Evolutionary conservation across 768 basidiomycete species (phyloP), one percentile per base, ranked within the genome.

Genomic region (Pulveroboletus sp.): DNA sequence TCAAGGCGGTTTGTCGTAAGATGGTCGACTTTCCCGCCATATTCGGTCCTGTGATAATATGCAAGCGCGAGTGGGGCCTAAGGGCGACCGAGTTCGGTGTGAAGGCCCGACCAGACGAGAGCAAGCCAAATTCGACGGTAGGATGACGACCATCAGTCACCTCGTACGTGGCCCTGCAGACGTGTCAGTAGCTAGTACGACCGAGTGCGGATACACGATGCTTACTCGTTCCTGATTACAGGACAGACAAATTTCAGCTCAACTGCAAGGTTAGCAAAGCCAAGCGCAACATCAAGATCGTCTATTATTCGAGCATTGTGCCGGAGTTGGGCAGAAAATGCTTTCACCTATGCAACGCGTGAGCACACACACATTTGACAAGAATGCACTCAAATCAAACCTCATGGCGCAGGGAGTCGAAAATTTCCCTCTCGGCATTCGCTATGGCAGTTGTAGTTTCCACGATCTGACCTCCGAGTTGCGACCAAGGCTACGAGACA

Each of bases 21-120:
- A 91, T 76, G 0, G 95, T 97, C 3, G 92, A 94, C 69, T 99
- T 99, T 46, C 89, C 89, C 6, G 87, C 91, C 90, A 93, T 94
- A 60, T 96, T 97, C 0, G 95, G 94, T 0, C 94, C 94, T 6
- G 94, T 97, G 54, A 98, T 88, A 18, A 86, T 64, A 56, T 95
- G 93, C 9, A 96, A 60, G 27, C 79, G 81, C 14, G 85, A 82
- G 11, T 69, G 59, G 0, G 81, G 72, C 3, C 71, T 72, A 60
- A 98, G 75, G 14, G 71, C 57, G 18, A 93, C 75, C 2, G 85
- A 85, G 65, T 98, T 98, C 0, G 93, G 84, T 1, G 83, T 89
- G 66, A 95, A 98, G 11, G 78, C 73, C 27, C 93, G 82, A 21
- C 86, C 86, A 1, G 80, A 73, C 0, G 75, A 75, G 38, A 93